These are phyloP conservation scores for Echinochloa phyllopogon DNA, from an alignment of 176 grass and related monocot genomes.

Conservation along the genomic window DNA sequence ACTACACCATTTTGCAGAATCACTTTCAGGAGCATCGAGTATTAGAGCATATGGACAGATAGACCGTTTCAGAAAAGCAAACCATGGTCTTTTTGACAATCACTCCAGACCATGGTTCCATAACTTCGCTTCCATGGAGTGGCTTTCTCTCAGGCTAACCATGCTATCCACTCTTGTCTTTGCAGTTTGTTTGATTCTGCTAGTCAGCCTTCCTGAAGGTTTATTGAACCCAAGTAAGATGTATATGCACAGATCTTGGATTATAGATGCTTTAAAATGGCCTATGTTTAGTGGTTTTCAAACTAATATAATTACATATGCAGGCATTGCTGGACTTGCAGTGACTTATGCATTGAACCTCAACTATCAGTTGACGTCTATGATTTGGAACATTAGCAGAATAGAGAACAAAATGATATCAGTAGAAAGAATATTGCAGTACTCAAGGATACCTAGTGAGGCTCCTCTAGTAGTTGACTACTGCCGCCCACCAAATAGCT, in stretches of 20 bases:
- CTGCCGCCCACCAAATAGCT: conserved; percentile 54
- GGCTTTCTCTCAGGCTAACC: conserved; percentile 91
- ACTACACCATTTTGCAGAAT: conserved; percentile 93
- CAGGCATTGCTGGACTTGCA: conserved; percentile 96
- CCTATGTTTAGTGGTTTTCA: background rate
- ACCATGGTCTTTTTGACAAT: conserved; percentile 67
- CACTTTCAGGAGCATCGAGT: conserved; percentile 80
- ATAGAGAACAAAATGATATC: conserved; percentile 98
- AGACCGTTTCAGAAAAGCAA: conserved; percentile 82
- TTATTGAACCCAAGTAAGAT: conserved; percentile 97
- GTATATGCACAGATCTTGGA: conserved; percentile 25
- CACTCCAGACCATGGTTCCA: conserved; percentile 95
- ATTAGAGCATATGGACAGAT: conserved; percentile 89
- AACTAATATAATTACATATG: conserved; percentile 40
- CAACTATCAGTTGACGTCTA: conserved; percentile 74
- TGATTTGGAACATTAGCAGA: conserved; percentile 93
- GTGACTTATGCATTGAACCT: conserved; percentile 95
- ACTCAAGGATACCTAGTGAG: conserved; percentile 83
- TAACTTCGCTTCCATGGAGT: conserved; percentile 74
- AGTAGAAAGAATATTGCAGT: conserved; percentile 97
- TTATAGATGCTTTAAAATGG: conserved; percentile 3
- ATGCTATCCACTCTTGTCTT: conserved; percentile 90
- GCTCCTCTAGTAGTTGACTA: conserved; percentile 83
- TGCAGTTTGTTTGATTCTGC: conserved; percentile 80
- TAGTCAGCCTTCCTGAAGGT: conserved; percentile 95